phyloP scores from a whole-genome alignment of 805 yeast species.

The Ogataea angusta region DNA sequence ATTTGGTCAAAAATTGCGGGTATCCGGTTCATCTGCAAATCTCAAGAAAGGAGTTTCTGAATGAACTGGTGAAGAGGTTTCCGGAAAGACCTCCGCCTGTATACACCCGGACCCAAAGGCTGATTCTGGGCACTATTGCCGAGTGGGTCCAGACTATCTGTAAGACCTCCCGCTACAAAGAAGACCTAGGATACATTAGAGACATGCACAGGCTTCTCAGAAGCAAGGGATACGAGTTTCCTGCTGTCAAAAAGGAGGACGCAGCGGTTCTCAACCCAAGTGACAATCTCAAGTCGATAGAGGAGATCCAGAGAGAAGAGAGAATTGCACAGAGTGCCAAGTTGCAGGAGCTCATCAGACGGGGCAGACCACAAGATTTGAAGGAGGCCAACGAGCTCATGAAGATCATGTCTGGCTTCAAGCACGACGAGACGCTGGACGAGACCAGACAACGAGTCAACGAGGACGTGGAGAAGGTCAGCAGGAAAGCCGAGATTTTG shows the following conservation, averaged over 20 bases:
- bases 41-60: conserved; percentile 89
- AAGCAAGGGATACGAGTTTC: conserved; percentile 91
- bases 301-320: conserved; percentile 90
- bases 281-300: conserved; percentile 81
- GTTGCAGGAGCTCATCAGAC: conserved; percentile 88
- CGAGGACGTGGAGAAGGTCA: conserved; percentile 79
- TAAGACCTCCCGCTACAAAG: conserved; percentile 82
- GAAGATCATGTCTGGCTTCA: conserved; percentile 98
- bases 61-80: conserved; percentile 87
- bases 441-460: conserved; percentile 76
- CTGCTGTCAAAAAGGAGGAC: conserved; percentile 86
- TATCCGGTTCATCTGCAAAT: conserved; percentile 95
- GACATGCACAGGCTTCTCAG: conserved; percentile 92
- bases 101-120: conserved; percentile 76
- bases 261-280: conserved; percentile 90
- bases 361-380: conserved; percentile 93
- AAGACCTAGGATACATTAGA: conserved; percentile 85
- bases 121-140: conserved; percentile 85
- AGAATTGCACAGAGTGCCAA: conserved; percentile 91
- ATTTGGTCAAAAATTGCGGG: conserved; percentile 95
- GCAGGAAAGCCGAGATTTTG: conserved; percentile 80
- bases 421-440: conserved; percentile 67
- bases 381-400: conserved; percentile 94
- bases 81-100: conserved; percentile 93
- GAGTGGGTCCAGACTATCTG: conserved; percentile 98